These are phyloP conservation scores for Castanea mollissima DNA, from an alignment of 306 rosid species.

Conservation along the genomic window DNA sequence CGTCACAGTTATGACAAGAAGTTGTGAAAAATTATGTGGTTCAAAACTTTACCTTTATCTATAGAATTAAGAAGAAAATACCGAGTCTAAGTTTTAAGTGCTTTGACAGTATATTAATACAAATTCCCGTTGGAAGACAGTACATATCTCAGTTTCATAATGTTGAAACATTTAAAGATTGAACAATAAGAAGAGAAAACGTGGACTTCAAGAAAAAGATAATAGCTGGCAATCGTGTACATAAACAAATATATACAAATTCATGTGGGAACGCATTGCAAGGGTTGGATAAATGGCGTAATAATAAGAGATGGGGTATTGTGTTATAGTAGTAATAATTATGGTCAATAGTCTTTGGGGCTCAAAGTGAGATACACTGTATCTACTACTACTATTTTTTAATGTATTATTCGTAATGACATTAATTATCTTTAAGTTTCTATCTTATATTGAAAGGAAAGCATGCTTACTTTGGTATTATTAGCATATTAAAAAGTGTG, in stretches of 20 bases:
- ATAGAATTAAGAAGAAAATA: too few relatives aligned
- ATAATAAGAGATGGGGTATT: background rate
- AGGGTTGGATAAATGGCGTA: background rate
- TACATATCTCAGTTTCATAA: constrained; percentile 2
- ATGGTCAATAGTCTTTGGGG: background rate
- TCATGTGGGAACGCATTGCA: constrained; percentile 35
- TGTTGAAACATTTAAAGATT: constrained; percentile 8
- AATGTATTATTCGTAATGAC: background rate
- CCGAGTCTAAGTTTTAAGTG: background rate
- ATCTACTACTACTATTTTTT: background rate
- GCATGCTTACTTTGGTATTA: background rate
- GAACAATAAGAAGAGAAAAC: constrained; percentile 20
- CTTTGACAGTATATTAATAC: background rate
- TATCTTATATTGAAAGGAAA: constrained; percentile 29
- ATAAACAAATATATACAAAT: background rate
- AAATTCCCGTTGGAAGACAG: background rate
- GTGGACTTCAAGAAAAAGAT: constrained; percentile 41
- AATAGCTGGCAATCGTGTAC: constrained; percentile 18
- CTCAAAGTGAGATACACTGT: background rate
- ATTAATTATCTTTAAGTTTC: background rate
- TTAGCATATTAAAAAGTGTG: background rate
- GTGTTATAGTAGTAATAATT: background rate
- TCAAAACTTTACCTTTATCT: too few relatives aligned
- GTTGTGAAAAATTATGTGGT: too few relatives aligned
- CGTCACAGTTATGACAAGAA: too few relatives aligned